Base-by-base conservation (phyloP, 345 rosid genomes). In the Bretschneidera sinensis region DNA sequence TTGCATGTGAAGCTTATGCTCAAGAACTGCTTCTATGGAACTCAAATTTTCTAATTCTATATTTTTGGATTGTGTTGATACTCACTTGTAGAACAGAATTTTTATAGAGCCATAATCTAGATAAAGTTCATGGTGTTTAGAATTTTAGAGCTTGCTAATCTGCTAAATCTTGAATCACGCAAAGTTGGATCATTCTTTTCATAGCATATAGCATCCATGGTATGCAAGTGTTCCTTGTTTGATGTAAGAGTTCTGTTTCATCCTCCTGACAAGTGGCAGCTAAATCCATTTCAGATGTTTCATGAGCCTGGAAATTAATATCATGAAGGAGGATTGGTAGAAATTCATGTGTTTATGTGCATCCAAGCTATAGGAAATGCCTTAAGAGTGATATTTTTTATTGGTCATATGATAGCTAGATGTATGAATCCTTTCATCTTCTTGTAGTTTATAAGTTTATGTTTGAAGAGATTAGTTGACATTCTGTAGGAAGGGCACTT, bases 1-100 rank as follows among this genome's bases (percentile, higher is more conserved):
- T 82, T 80, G 79, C 78, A 51, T 74, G 68, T 78, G 80, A 75
- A 74, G 78, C 79, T 75, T 76, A 73, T 83, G 60, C 72, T 79
- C 77, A 73, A 79, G 78, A 78, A 65, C 76, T 71, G 67, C 61
- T 60, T 69, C 61, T 58, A 45, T 73, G 66, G 49, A 56, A 61
- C 19, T n/a, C n/a, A n/a, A 39, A 13, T 11, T 39, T 39, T 28
- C 33, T 28, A 28, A 28, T 2, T 28, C 8, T 28, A n/a, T n/a
- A n/a, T 28, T 28, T 28, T 28, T 28, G 33, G 8, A 28, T 28
- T 28, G 8, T 39, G 1, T 39, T 39, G 11, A 39, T 39, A 39
- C 16, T 39, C 45, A 39, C 45, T 39, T 39, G 45, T 39, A 13
- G 10, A 9, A 4, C 15, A 39, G 45, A 39, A 39, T 7, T 39